Evolutionary conservation across 768 basidiomycete species (phyloP).

Genomic region (Suillus discolor): DNA sequence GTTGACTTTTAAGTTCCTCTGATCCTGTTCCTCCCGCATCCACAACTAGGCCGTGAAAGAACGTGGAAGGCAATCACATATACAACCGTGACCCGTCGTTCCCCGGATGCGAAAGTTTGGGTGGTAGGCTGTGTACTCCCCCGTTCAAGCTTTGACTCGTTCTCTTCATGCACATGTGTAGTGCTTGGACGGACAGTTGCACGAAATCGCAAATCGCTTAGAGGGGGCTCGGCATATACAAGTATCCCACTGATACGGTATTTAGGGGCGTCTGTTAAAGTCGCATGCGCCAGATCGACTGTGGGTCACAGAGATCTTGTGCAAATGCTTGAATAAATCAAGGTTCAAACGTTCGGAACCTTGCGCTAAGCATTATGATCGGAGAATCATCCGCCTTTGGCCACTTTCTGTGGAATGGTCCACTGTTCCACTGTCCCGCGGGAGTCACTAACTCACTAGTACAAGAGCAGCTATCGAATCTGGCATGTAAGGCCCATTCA

Average conservation of each 20-base stretch:
- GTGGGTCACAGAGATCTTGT: constrained; percentile 26
- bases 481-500: not conserved
- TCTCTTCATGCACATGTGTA: constrained; percentile 38
- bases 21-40: constrained; percentile 66
- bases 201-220: constrained; percentile 45
- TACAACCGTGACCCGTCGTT: constrained; percentile 42
- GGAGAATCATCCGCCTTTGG: not conserved
- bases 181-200: constrained; percentile 56
- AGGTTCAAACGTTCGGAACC: constrained; percentile 22
- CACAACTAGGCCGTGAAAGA: constrained; percentile 35
- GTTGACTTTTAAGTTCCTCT: constrained; percentile 70
- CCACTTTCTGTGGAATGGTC: not conserved
- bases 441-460: not conserved
- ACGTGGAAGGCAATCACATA: constrained; percentile 9
- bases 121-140: constrained; percentile 43
- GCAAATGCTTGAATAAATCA: constrained; percentile 18
- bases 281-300: constrained; percentile 61
- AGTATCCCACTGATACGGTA: constrained; percentile 46
- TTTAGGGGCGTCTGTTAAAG: constrained; percentile 51
- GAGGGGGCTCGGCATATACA: constrained; percentile 43
- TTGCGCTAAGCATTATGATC: constrained; percentile 1
- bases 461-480: not conserved
- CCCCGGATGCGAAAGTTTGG: constrained; percentile 66
- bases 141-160: constrained; percentile 32
- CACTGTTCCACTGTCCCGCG: not conserved